Conservation (phyloP, 805 yeast genomes). For the Ogataea nitratoaversa region DNA sequence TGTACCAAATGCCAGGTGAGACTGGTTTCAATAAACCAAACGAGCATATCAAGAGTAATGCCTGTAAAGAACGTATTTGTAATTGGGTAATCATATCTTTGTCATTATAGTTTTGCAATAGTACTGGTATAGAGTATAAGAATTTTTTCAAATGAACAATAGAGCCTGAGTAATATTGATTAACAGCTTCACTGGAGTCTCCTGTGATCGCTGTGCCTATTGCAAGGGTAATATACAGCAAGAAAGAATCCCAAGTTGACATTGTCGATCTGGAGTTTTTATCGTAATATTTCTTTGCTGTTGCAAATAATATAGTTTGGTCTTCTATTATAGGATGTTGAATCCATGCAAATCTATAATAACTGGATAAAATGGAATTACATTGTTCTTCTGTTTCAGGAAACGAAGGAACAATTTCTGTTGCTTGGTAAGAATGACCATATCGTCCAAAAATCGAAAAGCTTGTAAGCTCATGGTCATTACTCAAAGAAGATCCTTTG, state of each 20-base stretch:
- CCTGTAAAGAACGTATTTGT: constrained; percentile 36
- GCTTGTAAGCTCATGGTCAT: constrained; percentile 10
- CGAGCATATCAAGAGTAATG: constrained; percentile 35
- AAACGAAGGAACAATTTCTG: background rate
- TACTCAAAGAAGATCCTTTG: constrained; percentile 1
- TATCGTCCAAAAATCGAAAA: constrained; percentile 14
- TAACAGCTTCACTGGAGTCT: constrained; percentile 6
- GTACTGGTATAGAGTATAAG: constrained; percentile 8
- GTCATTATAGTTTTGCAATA: constrained; percentile 1
- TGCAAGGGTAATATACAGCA: constrained; percentile 12
- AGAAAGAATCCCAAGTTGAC: constrained; percentile 13
- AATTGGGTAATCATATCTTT: background rate
- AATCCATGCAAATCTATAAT: constrained; percentile 18
- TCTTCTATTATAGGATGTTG: constrained; percentile 18
- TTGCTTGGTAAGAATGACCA: constrained; percentile 3
- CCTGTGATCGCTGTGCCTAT: constrained; percentile 17
- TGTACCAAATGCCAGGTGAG: constrained; percentile 46
- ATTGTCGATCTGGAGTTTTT: background rate
- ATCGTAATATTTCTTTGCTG: background rate
- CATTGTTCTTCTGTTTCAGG: constrained; percentile 7
- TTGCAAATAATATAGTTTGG: constrained; percentile 4
- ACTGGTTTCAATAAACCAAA: constrained; percentile 44
- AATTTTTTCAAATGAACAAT: constrained; percentile 11
- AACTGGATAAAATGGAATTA: constrained; percentile 8
- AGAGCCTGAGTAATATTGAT: constrained; percentile 12